These are phyloP conservation scores for Carex cristatella DNA, from an alignment of 176 grass and related monocot species.

Conservation along the genomic window DNA sequence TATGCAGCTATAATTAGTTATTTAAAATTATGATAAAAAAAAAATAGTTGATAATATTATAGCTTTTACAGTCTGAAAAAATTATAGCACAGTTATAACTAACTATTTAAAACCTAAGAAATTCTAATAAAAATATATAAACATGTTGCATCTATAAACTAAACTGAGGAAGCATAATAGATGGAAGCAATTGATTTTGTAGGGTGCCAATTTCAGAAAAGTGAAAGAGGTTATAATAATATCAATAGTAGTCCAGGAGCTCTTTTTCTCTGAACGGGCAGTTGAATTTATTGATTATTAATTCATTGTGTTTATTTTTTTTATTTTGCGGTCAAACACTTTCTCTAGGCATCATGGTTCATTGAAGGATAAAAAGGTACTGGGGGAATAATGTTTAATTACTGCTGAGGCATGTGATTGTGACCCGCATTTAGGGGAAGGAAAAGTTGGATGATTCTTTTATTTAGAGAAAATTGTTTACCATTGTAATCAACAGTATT, in stretches of 20 bases:
- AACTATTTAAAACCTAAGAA: too few species aligned
- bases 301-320: neutral
- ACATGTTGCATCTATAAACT: too few species aligned
- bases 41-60: neutral
- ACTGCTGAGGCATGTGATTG: slow-evolving; percentile 41
- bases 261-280: neutral
- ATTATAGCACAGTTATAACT: too few species aligned
- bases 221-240: neutral
- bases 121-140: too few species aligned
- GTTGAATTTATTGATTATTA: neutral
- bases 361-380: slow-evolving; percentile 11
- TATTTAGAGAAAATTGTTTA: neutral
- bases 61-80: neutral
- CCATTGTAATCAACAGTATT: neutral
- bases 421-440: slow-evolving; percentile 1
- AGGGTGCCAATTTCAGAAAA: neutral
- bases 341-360: slow-evolving; percentile 37
- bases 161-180: too few species aligned
- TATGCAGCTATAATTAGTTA: too few species aligned
- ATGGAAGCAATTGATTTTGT: neutral
- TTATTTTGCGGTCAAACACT: neutral
- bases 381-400: slow-evolving; percentile 16
- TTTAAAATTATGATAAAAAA: neutral
- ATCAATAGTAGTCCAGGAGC: neutral
- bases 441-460: neutral